Conservation (phyloP, 2,329 filamentous ascomycete species). For the Fusarium oxysporum region DNA sequence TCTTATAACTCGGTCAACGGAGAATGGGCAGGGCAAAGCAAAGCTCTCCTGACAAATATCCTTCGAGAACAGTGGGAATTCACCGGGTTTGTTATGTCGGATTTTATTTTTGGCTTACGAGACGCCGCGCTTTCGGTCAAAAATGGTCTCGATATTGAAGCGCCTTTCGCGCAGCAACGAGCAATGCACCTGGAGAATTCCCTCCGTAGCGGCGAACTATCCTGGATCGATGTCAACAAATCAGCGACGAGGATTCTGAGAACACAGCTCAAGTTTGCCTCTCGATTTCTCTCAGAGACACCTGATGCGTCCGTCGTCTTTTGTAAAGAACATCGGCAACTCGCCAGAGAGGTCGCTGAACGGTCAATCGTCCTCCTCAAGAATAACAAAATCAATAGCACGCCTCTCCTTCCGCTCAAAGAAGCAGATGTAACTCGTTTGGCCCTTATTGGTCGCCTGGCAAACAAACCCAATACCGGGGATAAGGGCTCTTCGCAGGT, state of each 20-base stretch:
- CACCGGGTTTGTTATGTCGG: conserved; percentile 32
- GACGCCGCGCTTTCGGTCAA: conserved; percentile 26
- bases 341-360: conserved; percentile 27
- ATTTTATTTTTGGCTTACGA: conserved; percentile 36
- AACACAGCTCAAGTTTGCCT: conserved; percentile 8
- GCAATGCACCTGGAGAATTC: background rate
- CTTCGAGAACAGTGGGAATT: conserved; percentile 34
- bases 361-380: conserved; percentile 40
- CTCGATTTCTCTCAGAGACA: background rate
- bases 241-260: conserved; percentile 17
- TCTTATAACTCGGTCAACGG: conserved; percentile 37
- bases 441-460: conserved; percentile 33
- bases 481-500: conserved; percentile 37
- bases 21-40: conserved; percentile 36
- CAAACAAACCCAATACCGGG: conserved; percentile 27
- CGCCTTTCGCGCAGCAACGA: conserved; percentile 31
- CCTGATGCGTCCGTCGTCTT: conserved; percentile 25
- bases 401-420: background rate
- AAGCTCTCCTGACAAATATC: conserved; percentile 31
- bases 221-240: conserved; percentile 3
- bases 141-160: conserved; percentile 39
- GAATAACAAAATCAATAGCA: conserved; percentile 5
- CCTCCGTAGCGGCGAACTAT: background rate
- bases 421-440: conserved; percentile 1
- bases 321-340: conserved; percentile 25